These are phyloP conservation scores for Juglanconis sp. DNA, from an alignment of 2,329 filamentous ascomycete species.

Conservation along the genomic window DNA sequence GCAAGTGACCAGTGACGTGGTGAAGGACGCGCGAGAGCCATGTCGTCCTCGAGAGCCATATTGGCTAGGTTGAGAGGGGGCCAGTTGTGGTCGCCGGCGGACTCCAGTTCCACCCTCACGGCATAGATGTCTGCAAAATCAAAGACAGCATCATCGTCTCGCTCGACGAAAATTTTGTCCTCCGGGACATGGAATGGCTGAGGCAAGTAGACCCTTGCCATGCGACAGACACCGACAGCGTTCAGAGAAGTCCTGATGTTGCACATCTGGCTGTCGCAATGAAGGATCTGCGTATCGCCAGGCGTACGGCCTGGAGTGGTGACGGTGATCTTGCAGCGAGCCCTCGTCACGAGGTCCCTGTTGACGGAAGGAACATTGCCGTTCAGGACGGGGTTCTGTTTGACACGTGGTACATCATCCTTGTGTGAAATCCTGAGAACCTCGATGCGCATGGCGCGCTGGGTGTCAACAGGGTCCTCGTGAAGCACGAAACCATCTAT, in stretches of 20 bases:
- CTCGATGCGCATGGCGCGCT: slow-evolving; percentile 48
- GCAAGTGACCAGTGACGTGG: slow-evolving; percentile 36
- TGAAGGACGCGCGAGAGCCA: slow-evolving; percentile 24
- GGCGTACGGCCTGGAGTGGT: slow-evolving; percentile 28
- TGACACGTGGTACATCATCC: slow-evolving; percentile 37
- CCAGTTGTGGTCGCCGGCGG: slow-evolving; percentile 48
- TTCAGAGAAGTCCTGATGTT: slow-evolving; percentile 49
- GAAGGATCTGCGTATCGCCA: slow-evolving; percentile 40
- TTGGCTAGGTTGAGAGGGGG: slow-evolving; percentile 45
- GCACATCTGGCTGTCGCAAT: slow-evolving; percentile 54
- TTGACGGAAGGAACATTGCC: slow-evolving; percentile 33
- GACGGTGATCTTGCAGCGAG: slow-evolving; percentile 43
- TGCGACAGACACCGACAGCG: slow-evolving; percentile 40
- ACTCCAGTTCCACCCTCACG: slow-evolving; percentile 50
- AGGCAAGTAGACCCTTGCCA: slow-evolving; percentile 46
- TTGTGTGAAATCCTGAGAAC: slow-evolving; percentile 51
- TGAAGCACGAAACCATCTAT: slow-evolving; percentile 20
- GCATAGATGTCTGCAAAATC: slow-evolving; percentile 49
- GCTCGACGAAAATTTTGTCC: slow-evolving; percentile 48
- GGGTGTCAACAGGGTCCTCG: slow-evolving; percentile 21
- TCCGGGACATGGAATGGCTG: slow-evolving; percentile 51
- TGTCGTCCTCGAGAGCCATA: slow-evolving; percentile 24
- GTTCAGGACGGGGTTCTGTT: slow-evolving; percentile 32
- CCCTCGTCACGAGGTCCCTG: slow-evolving; percentile 33
- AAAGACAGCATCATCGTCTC: slow-evolving; percentile 44